phyloP scores from a whole-genome alignment of 2,329 filamentous ascomycete species.

The Alternaria consortialis region DNA sequence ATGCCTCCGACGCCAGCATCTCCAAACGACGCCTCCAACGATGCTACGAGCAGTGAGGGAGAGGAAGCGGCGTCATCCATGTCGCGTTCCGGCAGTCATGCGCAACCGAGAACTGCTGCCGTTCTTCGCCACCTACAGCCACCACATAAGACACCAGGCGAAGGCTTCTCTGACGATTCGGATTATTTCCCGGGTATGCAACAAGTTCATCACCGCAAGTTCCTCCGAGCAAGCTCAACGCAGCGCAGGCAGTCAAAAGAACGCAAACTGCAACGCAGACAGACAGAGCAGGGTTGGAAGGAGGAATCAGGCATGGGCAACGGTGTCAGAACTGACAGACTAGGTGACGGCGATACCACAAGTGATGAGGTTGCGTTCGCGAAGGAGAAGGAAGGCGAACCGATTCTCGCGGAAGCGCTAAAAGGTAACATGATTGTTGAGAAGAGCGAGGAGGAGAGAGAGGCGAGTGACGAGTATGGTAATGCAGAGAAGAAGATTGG shows the following conservation, averaged over 20 bases:
- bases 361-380: constrained; percentile 29
- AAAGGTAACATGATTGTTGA: constrained; percentile 49
- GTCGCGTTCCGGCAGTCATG: constrained; percentile 26
- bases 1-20: constrained; percentile 44
- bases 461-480: constrained; percentile 23
- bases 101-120: constrained; percentile 41
- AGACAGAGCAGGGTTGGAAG: constrained; percentile 54
- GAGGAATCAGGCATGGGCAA: constrained; percentile 59
- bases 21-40: constrained; percentile 48
- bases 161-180: constrained; percentile 55
- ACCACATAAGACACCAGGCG: constrained; percentile 36
- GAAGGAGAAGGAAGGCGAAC: constrained; percentile 20
- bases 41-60: constrained; percentile 37
- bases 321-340: constrained; percentile 55
- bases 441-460: constrained; percentile 36
- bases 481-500: constrained; percentile 27
- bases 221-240: constrained; percentile 38
- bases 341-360: constrained; percentile 53
- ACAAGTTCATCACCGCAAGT: constrained; percentile 36
- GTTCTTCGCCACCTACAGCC: constrained; percentile 47
- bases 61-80: constrained; percentile 29
- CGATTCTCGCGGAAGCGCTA: constrained; percentile 43
- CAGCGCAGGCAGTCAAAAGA: constrained; percentile 47
- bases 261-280: constrained; percentile 45
- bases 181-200: constrained; percentile 54